Percentiles rank a stretch among this genome's conserved stretches.
Conservation (phyloP, 129 eudicot species). For the Scalesia atractyloides region DNA sequence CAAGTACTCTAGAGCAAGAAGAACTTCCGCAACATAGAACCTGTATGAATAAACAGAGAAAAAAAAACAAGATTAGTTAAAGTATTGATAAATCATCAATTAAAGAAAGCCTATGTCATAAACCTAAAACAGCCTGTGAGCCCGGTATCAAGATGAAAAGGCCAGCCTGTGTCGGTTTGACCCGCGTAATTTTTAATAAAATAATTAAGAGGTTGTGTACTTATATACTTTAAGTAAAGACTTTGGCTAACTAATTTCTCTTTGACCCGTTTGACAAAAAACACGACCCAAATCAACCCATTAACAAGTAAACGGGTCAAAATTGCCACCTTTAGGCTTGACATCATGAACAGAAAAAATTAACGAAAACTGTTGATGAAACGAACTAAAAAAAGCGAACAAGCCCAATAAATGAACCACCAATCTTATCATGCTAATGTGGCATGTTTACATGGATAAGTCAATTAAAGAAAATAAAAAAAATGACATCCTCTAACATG, state of each 20-base stretch:
- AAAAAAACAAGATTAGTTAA: neutral
- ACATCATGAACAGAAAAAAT: neutral
- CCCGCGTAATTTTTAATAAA: neutral
- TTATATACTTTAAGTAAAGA: neutral
- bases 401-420: neutral
- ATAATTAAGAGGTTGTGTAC: neutral
- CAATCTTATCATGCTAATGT: constrained; percentile 3
- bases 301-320: neutral
- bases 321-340: neutral
- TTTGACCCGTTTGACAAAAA: neutral
- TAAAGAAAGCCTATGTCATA: neutral
- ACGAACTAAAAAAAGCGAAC: neutral
- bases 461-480: too few relatives aligned
- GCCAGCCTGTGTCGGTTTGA: neutral
- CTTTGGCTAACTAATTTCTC: neutral
- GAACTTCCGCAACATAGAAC: constrained; percentile 97
- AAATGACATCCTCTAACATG: too few relatives aligned
- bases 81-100: neutral
- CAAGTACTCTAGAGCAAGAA: constrained; percentile 89
- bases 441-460: neutral
- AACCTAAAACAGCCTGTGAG: neutral
- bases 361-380: neutral
- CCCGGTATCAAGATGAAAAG: neutral
- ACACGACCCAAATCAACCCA: neutral
- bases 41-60: constrained; percentile 38